Evolutionary conservation across 1,284 basidiomycete species (phyloP).

Genomic region (Leccinum subrobustum): DNA sequence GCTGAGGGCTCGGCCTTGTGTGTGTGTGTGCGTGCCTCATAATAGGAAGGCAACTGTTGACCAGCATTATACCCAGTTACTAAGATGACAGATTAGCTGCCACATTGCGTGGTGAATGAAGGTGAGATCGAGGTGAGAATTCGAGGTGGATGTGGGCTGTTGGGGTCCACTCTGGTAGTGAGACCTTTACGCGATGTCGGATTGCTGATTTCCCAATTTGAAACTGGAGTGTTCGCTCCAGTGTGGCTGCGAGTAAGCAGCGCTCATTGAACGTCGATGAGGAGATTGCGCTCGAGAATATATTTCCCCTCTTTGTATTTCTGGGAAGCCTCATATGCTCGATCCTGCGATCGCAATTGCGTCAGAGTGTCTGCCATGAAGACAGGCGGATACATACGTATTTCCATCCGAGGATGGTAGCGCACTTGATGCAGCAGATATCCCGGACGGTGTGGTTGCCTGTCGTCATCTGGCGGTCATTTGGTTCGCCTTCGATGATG

Average conservation of each 20-base stretch:
- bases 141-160: conserved; percentile 13
- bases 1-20: neutral
- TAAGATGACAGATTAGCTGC: conserved; percentile 26
- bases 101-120: conserved; percentile 18
- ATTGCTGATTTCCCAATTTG: conserved; percentile 9
- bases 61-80: conserved; percentile 23
- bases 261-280: conserved; percentile 71
- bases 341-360: conserved; percentile 57
- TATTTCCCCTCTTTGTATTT: conserved; percentile 99
- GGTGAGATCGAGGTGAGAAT: conserved; percentile 14
- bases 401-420: conserved; percentile 91
- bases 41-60: conserved; percentile 5
- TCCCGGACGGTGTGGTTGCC: conserved; percentile 96
- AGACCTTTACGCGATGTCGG: conserved; percentile 13
- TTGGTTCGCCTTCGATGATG: conserved; percentile 82
- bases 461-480: conserved; percentile 94
- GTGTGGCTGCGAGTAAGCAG: conserved; percentile 2
- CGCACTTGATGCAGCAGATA: conserved; percentile 90
- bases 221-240: neutral
- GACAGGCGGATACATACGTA: conserved; percentile 57
- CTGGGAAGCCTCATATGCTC: conserved; percentile 85
- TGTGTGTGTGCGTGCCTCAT: neutral
- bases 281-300: conserved; percentile 92
- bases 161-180: conserved; percentile 19
- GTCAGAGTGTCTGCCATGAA: neutral